A percentile compares a stretch with the other conserved stretches of the same genome.
These are phyloP conservation scores for Albugo candida DNA, from an alignment of 352 stramenopile genomes.

Conservation along the genomic window DNA sequence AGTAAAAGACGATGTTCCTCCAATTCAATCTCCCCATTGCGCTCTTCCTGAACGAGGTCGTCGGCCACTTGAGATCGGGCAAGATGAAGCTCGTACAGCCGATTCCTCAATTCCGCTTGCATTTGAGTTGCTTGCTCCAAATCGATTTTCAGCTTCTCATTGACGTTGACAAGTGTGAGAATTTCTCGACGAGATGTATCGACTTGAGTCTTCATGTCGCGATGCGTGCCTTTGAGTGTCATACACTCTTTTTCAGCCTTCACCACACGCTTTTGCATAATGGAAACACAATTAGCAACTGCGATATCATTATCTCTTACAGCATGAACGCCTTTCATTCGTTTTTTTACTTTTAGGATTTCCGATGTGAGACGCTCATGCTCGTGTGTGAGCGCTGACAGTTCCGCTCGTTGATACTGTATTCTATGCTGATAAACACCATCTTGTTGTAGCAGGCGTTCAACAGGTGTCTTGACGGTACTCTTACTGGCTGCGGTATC, in stretches of 20 bases:
- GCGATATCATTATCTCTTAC: constrained; percentile 59
- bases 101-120: constrained; percentile 22
- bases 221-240: constrained; percentile 47
- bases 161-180: constrained; percentile 32
- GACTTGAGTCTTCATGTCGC: constrained; percentile 34
- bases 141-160: constrained; percentile 33
- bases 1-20: constrained; percentile 23
- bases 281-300: constrained; percentile 44
- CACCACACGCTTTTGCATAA: constrained; percentile 51
- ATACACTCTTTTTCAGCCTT: constrained; percentile 66
- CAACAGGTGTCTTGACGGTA: constrained; percentile 22
- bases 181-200: constrained; percentile 37
- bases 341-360: constrained; percentile 25
- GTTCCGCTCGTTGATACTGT: constrained; percentile 29
- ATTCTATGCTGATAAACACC: constrained; percentile 41
- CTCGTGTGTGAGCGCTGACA: constrained; percentile 19
- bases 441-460: constrained; percentile 49
- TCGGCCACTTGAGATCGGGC: constrained; percentile 26
- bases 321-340: constrained; percentile 40
- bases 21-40: constrained; percentile 21
- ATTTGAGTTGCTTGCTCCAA: constrained; percentile 23
- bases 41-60: constrained; percentile 38
- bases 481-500: constrained; percentile 1
- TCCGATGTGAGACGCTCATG: constrained; percentile 26
- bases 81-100: constrained; percentile 23